phyloP scores from a whole-genome alignment of 2,329 filamentous ascomycete species.

The Cercospora sojina region DNA sequence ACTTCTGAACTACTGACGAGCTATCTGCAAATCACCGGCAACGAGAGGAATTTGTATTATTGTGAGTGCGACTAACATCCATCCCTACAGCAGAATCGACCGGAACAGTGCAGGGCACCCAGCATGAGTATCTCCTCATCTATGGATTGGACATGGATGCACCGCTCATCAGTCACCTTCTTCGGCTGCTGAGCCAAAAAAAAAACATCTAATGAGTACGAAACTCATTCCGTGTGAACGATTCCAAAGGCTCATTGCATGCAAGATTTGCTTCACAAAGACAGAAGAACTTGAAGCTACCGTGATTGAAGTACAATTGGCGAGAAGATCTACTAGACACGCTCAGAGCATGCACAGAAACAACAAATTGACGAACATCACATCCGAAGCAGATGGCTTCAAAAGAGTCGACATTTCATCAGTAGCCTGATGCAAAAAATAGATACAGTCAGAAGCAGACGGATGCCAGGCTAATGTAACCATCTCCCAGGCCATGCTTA shows the following conservation, averaged over 20 bases:
- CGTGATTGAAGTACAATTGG: too few relatives aligned
- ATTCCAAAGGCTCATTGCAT: background rate
- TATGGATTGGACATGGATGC: background rate
- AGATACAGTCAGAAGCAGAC: background rate
- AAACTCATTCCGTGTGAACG: background rate
- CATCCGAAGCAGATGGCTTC: background rate
- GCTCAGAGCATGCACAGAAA: background rate
- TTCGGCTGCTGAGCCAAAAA: background rate
- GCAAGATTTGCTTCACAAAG: background rate
- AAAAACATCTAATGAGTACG: background rate
- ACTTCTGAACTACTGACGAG: background rate
- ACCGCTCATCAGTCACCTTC: background rate
- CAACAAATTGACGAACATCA: background rate
- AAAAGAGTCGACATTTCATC: background rate
- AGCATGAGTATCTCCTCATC: background rate
- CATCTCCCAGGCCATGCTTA: background rate
- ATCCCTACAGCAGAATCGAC: too few relatives aligned
- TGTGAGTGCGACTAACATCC: background rate
- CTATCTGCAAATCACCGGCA: background rate
- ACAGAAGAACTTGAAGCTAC: background rate
- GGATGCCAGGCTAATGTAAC: background rate
- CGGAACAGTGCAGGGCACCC: too few relatives aligned
- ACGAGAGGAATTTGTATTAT: too few relatives aligned
- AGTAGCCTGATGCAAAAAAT: background rate
- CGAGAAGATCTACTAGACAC: background rate